These are phyloP conservation scores for Aethionema arabicum DNA, from an alignment of 345 rosid species.

Conservation along the genomic window DNA sequence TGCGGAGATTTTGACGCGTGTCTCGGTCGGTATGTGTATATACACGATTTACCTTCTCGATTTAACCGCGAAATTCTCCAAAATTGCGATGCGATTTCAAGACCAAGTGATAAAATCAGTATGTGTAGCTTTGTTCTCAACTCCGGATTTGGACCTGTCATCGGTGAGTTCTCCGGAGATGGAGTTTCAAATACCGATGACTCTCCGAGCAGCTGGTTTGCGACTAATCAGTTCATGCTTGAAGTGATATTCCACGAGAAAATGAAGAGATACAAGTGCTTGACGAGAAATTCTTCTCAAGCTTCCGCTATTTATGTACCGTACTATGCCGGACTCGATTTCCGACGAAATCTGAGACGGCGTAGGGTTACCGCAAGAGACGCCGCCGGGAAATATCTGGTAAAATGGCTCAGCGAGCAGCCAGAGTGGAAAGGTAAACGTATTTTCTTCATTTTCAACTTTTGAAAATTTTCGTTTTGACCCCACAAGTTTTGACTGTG, in stretches of 20 bases:
- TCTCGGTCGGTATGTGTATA: conserved; percentile 45
- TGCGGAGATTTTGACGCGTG: conserved; percentile 29
- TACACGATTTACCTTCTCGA: conserved; percentile 45
- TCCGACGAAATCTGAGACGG: conserved; percentile 52
- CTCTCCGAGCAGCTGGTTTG: conserved; percentile 28
- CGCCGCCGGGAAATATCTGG: conserved; percentile 35
- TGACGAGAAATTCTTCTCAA: conserved; percentile 47
- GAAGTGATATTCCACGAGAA: conserved; percentile 54
- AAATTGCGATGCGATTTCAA: conserved; percentile 39
- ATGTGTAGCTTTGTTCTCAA: conserved; percentile 50
- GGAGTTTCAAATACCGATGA: background rate
- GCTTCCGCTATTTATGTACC: conserved; percentile 61
- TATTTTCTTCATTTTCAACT: background rate
- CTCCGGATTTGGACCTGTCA: conserved; percentile 48
- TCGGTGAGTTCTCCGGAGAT: background rate
- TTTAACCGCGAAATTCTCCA: conserved; percentile 47
- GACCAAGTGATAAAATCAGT: conserved; percentile 43
- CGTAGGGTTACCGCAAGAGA: conserved; percentile 44
- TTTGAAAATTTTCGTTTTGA: conserved; percentile 7
- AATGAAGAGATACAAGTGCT: conserved; percentile 54
- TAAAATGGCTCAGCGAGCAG: conserved; percentile 38
- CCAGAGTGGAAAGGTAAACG: conserved; percentile 50
- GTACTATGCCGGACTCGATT: conserved; percentile 51
- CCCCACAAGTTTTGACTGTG: conserved; percentile 1
- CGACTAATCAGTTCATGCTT: conserved; percentile 57